Conservation (phyloP, 1,284 basidiomycete species). For the Mycosarcoma maydis region DNA sequence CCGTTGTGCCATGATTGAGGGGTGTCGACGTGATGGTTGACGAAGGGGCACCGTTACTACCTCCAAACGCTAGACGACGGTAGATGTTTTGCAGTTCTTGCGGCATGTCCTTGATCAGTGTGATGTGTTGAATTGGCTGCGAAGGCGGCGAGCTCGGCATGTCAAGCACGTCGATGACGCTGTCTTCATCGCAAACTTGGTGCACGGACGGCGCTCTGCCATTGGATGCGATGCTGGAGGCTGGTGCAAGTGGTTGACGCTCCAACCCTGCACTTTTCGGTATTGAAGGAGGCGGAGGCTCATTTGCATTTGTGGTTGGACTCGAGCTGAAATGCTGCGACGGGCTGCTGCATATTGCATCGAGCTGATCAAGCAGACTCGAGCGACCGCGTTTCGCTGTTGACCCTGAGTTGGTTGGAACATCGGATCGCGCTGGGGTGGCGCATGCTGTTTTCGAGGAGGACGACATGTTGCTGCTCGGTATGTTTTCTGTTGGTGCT, state of each 20-base stretch:
- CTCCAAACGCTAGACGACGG: slow-evolving; percentile 29
- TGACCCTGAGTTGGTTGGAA: not conserved
- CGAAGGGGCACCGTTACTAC: not conserved
- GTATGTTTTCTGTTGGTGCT: not conserved
- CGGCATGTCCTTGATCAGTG: slow-evolving; percentile 36
- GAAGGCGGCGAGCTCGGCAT: slow-evolving; percentile 30
- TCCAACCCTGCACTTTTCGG: not conserved
- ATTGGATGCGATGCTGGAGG: slow-evolving; percentile 2
- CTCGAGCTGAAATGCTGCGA: slow-evolving; percentile 10
- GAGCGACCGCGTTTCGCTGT: slow-evolving; percentile 8
- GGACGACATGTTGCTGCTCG: not conserved
- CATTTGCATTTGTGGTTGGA: not conserved
- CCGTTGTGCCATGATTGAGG: slow-evolving; percentile 9
- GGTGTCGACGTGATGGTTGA: slow-evolving; percentile 1
- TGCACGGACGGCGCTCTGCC: not conserved
- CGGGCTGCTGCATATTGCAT: slow-evolving; percentile 27
- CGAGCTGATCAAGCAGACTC: slow-evolving; percentile 32
- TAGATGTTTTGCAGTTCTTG: slow-evolving; percentile 28
- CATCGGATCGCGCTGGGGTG: not conserved
- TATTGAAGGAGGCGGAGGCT: not conserved
- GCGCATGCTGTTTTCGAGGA: not conserved
- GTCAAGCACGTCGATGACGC: slow-evolving; percentile 9
- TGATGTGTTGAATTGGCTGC: slow-evolving; percentile 13
- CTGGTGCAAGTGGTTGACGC: slow-evolving; percentile 9
- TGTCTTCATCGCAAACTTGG: not conserved